Evolutionary conservation across 1,284 basidiomycete genomes (phyloP).

Genomic region (Marasmius tenuissimus): DNA sequence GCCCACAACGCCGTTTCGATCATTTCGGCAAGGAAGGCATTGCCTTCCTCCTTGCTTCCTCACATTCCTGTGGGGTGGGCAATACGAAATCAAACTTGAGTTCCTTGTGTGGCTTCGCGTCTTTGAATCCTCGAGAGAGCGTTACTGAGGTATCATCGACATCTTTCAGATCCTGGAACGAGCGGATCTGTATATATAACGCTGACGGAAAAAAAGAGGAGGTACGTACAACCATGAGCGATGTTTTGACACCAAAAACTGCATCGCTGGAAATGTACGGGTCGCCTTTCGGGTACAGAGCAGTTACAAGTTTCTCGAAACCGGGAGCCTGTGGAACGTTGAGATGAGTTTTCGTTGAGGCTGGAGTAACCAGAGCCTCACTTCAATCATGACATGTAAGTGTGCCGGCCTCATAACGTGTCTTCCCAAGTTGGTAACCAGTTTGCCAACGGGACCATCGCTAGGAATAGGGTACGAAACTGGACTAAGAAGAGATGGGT

Average conservation of each 20-base stretch:
- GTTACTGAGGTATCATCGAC: constrained; percentile 55
- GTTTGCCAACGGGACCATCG: constrained; percentile 75
- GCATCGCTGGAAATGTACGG: constrained; percentile 65
- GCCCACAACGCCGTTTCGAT: no score
- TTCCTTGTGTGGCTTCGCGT: constrained; percentile 59
- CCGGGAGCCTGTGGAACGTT: constrained; percentile 48
- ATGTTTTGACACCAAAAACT: constrained; percentile 80
- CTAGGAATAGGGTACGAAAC: constrained; percentile 79
- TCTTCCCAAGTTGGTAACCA: constrained; percentile 59
- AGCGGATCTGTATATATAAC: not conserved
- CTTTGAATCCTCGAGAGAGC: constrained; percentile 60
- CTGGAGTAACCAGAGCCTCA: constrained; percentile 10
- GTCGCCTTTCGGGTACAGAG: constrained; percentile 76
- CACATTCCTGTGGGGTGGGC: constrained; percentile 51
- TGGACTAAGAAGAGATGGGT: constrained; percentile 38
- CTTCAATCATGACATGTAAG: constrained; percentile 73
- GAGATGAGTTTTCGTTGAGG: not conserved
- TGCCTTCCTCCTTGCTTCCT: constrained; percentile 27
- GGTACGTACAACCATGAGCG: constrained; percentile 38
- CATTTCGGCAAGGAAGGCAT: not conserved
- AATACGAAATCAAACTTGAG: constrained; percentile 64
- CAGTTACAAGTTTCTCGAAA: constrained; percentile 72
- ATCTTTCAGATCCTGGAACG: constrained; percentile 43
- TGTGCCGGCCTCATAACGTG: constrained; percentile 76
- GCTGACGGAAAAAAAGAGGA: not conserved